Evolutionary conservation across 2,329 filamentous ascomycete species (phyloP).

Genomic region (Hymenoscyphus linearis): DNA sequence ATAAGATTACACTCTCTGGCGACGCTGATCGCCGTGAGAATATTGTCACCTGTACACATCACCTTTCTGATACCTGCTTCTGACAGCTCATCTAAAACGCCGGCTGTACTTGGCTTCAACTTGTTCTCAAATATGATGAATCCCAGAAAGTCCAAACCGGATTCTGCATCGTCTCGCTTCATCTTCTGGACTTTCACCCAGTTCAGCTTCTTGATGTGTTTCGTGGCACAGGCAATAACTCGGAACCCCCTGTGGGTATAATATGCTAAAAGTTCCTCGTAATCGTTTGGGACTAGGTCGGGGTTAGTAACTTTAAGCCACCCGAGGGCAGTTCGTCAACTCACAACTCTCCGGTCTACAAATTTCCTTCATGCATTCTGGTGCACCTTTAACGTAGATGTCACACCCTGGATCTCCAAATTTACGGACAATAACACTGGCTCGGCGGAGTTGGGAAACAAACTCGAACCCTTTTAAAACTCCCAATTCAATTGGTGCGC

Average conservation of each 20-base stretch:
- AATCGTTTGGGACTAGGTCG: constrained; percentile 68
- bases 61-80: constrained; percentile 80
- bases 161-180: constrained; percentile 80
- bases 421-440: constrained; percentile 86
- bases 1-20: constrained; percentile 85
- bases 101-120: constrained; percentile 79
- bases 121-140: constrained; percentile 99
- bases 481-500: constrained; percentile 73
- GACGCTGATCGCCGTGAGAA: constrained; percentile 92
- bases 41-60: constrained; percentile 99
- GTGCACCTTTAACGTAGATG: constrained; percentile 93
- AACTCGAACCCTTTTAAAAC: constrained; percentile 91
- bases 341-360: constrained; percentile 75
- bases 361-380: constrained; percentile 93
- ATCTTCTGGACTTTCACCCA: constrained; percentile 96
- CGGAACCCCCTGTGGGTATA: constrained; percentile 96
- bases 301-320: not conserved
- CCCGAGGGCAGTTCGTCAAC: constrained; percentile 29
- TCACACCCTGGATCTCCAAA: constrained; percentile 81
- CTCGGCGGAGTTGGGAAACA: constrained; percentile 82
- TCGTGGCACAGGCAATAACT: constrained; percentile 92
- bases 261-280: constrained; percentile 79
- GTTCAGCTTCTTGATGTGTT: constrained; percentile 78
- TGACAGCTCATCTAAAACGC: constrained; percentile 74
- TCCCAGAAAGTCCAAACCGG: constrained; percentile 77